Evolutionary conservation across 1,139 yeast species (phyloP), one percentile per base, ranked within the genome.

Genomic region (Starmera stellimalicola): DNA sequence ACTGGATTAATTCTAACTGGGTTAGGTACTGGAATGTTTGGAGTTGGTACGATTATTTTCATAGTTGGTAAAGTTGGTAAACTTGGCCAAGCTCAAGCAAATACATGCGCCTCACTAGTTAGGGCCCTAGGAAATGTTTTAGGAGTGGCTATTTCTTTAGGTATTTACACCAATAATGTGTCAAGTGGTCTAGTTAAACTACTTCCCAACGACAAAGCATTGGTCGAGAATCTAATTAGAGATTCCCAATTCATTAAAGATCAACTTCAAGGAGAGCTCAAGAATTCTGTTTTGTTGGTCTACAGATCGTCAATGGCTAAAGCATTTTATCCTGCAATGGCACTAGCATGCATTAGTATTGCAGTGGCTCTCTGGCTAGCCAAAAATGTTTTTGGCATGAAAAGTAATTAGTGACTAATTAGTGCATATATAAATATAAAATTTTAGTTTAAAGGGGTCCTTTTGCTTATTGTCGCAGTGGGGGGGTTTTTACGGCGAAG

Each of bases 71-170:
- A 51, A 28, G 65, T 58, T 22, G 66, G 66, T 7, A 38, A 47
- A 16, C 51, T 50, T 27, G 53, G 54, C 9, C 67, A 62, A 37
- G 67, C 66, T 2, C 45, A 59, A 23, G 62, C 63, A 11, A 60
- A 63, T 26, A 47, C 53, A 1, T 51, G 42, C 7, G 46, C 44
- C 1, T 47, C 48, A 8, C 36, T 50, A 12, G 38, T 48, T 14
- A 57, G 68, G 43, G 66, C 72, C 3, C 51, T 66, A 32, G 74
- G 74, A 18, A 63, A 63, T 35, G 69, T 65, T 11, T 41, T 64
- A 10, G 73, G 73, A 35, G 68, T 65, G 3, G 67, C 72, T 4
- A 44, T 65, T 4, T 54, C 68, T 1, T 45, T 68, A 18, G 57
- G 63, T 4, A 41, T 60, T 1, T 68, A 46, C 27, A 36, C 44